Conservation (phyloP, 805 yeast species). For the Cyberlindnera xishuangbannaensis region DNA sequence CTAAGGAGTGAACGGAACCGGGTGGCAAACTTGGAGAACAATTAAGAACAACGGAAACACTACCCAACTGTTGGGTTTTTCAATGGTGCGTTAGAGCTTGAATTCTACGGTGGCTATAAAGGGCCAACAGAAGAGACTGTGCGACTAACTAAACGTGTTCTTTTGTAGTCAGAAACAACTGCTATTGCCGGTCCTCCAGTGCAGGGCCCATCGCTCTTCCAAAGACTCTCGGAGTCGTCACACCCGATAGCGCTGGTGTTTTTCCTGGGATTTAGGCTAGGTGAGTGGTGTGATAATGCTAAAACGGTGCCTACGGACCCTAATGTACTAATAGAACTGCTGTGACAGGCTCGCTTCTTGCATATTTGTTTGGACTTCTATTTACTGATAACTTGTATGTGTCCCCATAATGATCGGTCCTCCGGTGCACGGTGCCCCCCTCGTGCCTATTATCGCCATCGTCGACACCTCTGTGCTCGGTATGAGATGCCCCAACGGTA, state of each 20-base stretch:
- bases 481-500: too few species aligned
- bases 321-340: constrained; percentile 1
- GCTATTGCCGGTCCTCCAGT: constrained; percentile 9
- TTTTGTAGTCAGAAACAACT: constrained; percentile 6
- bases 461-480: too few species aligned
- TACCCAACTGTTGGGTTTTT: too few species aligned
- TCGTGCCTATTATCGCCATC: too few species aligned
- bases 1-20: too few species aligned
- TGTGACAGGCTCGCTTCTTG: constrained; percentile 47
- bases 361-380: constrained; percentile 66
- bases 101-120: too few species aligned
- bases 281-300: too few species aligned
- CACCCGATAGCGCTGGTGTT: constrained; percentile 76
- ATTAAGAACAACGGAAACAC: too few species aligned
- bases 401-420: neutral
- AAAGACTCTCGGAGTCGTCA: constrained; percentile 58
- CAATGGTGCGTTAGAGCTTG: too few species aligned
- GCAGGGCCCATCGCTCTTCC: constrained; percentile 6
- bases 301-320: too few species aligned
- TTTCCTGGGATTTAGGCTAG: constrained; percentile 55
- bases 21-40: too few species aligned
- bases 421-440: neutral
- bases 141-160: neutral
- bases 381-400: constrained; percentile 52
- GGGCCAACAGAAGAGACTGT: too few species aligned